These are phyloP conservation scores for Margaritispora aquatica DNA, from an alignment of 495 filamentous ascomycete genomes.

Conservation along the genomic window DNA sequence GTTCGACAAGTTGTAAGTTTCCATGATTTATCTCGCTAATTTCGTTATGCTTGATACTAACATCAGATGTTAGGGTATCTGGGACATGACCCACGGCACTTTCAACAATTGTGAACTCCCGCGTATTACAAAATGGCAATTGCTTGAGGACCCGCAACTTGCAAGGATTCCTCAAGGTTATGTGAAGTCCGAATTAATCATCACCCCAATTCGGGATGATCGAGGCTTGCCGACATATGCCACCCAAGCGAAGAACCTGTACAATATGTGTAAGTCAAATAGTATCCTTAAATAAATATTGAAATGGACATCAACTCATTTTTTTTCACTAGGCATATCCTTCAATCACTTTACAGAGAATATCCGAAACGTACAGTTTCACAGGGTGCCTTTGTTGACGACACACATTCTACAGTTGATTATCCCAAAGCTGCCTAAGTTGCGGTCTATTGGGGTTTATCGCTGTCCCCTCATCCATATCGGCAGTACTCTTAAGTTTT, in stretches of 20 bases:
- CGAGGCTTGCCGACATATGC: background rate
- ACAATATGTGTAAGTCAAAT: slow-evolving; percentile 15
- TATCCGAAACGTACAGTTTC: slow-evolving; percentile 18
- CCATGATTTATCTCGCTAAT: background rate
- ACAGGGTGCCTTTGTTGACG: slow-evolving; percentile 17
- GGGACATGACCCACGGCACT: background rate
- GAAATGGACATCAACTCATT: no score
- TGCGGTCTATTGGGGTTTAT: slow-evolving; percentile 16
- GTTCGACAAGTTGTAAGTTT: background rate
- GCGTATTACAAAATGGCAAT: background rate
- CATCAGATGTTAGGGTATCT: background rate
- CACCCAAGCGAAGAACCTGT: slow-evolving; percentile 3
- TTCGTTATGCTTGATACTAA: background rate
- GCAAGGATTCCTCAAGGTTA: background rate
- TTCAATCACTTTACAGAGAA: slow-evolving; percentile 11
- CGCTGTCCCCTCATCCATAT: slow-evolving; percentile 23
- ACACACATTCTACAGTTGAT: slow-evolving; percentile 10
- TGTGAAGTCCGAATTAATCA: background rate
- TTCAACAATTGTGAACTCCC: slow-evolving; percentile 5
- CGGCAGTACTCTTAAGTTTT: slow-evolving; percentile 9
- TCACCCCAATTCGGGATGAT: slow-evolving; percentile 1
- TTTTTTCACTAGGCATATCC: background rate
- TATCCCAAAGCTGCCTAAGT: slow-evolving; percentile 18
- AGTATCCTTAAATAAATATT: no score
- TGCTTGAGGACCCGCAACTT: background rate